Evolutionary conservation across 352 stramenopile species (phyloP).

Genomic region (Lagenidium giganteum): DNA sequence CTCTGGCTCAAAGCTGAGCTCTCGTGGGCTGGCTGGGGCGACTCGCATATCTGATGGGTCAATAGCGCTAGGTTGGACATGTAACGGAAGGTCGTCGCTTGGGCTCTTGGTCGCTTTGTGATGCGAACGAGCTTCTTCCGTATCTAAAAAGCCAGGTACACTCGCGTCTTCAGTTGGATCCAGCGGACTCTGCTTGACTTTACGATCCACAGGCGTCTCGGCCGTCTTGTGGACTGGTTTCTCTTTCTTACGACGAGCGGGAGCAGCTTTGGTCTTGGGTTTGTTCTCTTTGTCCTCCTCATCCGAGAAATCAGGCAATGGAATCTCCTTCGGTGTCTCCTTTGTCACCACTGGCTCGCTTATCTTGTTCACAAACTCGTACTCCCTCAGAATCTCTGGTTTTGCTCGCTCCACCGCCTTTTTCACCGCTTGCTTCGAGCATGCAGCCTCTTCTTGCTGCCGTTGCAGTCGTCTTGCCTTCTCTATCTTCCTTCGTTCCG

Average conservation of each 20-base stretch:
- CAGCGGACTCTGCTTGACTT: conserved; percentile 4
- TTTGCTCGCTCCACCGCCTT: background rate
- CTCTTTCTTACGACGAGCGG: conserved; percentile 9
- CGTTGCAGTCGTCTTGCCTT: background rate
- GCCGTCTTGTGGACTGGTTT: background rate
- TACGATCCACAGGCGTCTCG: conserved; percentile 2
- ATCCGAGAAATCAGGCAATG: background rate
- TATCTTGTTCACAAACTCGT: conserved; percentile 4
- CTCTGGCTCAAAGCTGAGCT: no score
- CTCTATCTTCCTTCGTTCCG: conserved; percentile 1
- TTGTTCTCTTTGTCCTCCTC: conserved; percentile 1
- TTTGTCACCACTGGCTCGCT: no score
- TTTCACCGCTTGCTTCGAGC: background rate
- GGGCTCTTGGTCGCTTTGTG: no score
- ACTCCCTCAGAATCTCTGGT: background rate
- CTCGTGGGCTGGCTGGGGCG: no score
- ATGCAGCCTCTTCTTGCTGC: background rate
- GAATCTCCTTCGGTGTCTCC: background rate
- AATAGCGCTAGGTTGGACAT: no score
- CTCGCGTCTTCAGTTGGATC: no score
- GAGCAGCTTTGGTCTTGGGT: background rate
- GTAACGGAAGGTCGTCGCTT: no score
- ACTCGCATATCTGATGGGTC: no score
- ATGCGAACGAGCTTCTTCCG: no score
- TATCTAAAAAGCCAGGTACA: no score